Percentiles rank a stretch among this genome's conserved stretches.
Evolutionary conservation across 2,329 filamentous ascomycete species (phyloP).

Genomic region (Botryotinia globosa): DNA sequence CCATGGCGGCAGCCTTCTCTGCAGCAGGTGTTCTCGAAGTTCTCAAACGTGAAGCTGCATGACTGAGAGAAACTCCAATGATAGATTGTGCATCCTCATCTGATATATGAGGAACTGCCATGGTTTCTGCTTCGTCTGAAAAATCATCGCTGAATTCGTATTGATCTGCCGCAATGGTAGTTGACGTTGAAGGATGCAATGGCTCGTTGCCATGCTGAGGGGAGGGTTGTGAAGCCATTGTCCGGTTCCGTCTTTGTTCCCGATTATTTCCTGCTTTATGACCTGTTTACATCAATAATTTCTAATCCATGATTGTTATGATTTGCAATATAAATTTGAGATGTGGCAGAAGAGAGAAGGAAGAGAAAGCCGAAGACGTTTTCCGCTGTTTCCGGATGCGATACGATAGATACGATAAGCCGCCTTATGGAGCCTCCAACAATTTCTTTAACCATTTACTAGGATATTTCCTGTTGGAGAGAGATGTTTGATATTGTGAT

Average conservation of each 20-base stretch:
- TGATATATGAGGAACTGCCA: constrained; percentile 28
- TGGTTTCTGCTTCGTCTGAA: constrained; percentile 29
- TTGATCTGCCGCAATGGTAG: constrained; percentile 18
- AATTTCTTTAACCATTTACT: neutral
- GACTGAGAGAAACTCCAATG: constrained; percentile 58
- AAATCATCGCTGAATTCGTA: constrained; percentile 23
- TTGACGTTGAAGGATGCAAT: constrained; percentile 15
- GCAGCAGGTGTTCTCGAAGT: constrained; percentile 53
- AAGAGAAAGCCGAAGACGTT: constrained; percentile 1
- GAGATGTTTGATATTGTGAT: neutral
- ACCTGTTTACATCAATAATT: neutral
- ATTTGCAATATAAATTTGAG: neutral
- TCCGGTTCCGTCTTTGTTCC: constrained; percentile 19
- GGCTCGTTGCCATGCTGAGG: neutral
- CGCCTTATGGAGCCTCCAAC: constrained; percentile 6
- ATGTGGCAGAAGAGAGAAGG: constrained; percentile 12
- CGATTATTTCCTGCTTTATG: constrained; percentile 2
- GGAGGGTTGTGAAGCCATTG: constrained; percentile 6
- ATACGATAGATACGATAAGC: constrained; percentile 7
- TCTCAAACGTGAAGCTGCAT: constrained; percentile 54
- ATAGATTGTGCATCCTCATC: constrained; percentile 58
- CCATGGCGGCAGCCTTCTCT: constrained; percentile 57
- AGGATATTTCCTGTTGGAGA: neutral
- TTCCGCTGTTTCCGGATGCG: constrained; percentile 16
- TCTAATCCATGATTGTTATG: neutral